These are phyloP conservation scores for Quercus ilex DNA, from an alignment of 306 rosid genomes.

Conservation along the genomic window DNA sequence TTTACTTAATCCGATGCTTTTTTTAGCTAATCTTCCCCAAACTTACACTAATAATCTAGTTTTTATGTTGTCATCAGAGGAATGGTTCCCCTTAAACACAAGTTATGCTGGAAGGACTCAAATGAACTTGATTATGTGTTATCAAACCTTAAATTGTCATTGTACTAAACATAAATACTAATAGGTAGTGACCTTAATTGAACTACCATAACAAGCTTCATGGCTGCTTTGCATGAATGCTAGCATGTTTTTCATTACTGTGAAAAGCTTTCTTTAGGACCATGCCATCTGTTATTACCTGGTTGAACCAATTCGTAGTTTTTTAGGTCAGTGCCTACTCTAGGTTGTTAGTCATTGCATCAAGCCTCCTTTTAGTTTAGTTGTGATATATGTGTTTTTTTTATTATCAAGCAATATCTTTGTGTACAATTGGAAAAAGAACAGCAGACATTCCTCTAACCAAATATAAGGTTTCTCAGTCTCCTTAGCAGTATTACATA, in stretches of 20 bases:
- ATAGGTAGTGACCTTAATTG: constrained; percentile 12
- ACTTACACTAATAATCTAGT: too few species aligned
- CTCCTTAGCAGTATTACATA: too few species aligned
- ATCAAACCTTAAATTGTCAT: neutral
- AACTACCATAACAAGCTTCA: constrained; percentile 16
- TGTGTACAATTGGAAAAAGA: too few species aligned
- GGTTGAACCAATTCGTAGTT: constrained; percentile 8
- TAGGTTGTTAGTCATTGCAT: neutral
- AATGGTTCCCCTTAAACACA: too few species aligned
- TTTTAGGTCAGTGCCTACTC: constrained; percentile 18
- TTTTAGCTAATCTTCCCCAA: too few species aligned
- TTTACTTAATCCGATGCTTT: too few species aligned
- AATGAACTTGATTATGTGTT: too few species aligned
- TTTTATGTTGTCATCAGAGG: too few species aligned
- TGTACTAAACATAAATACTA: neutral
- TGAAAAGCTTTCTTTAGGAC: neutral
- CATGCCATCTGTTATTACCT: constrained; percentile 3
- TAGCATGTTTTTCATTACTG: constrained; percentile 1
- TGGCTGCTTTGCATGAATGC: constrained; percentile 6
- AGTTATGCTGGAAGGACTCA: too few species aligned
- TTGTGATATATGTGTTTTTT: neutral
- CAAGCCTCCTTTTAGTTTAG: neutral
- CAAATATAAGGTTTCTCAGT: too few species aligned
- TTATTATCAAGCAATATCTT: too few species aligned
- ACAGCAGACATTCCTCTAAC: too few species aligned